phyloP scores from a whole-genome alignment of 2,329 filamentous ascomycete species.

The Myriangium duriaei region DNA sequence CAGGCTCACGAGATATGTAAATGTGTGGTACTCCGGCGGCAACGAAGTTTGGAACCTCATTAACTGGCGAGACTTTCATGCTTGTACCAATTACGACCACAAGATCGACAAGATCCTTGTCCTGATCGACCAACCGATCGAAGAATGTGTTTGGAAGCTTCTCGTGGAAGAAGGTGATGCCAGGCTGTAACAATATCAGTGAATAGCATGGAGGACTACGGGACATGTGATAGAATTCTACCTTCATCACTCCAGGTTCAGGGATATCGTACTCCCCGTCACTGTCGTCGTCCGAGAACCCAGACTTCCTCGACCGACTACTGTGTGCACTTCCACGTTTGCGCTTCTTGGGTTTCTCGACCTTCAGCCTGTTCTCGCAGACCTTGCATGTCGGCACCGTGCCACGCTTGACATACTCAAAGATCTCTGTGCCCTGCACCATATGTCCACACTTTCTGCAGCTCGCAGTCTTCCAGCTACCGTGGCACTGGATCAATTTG shows the following conservation, averaged over 20 bases:
- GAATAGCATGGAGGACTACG: too few relatives aligned
- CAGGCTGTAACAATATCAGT: conserved; percentile 45
- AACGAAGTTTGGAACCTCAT: conserved; percentile 50
- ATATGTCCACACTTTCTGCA: conserved; percentile 71
- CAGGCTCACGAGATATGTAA: conserved; percentile 42
- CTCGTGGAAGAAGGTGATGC: conserved; percentile 97
- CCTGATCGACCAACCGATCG: conserved; percentile 64
- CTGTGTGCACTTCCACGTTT: conserved; percentile 37
- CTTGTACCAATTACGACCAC: conserved; percentile 94
- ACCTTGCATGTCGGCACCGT: conserved; percentile 64
- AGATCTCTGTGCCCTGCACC: conserved; percentile 65
- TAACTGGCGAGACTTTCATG: conserved; percentile 89
- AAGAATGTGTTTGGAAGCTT: conserved; percentile 74
- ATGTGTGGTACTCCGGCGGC: conserved; percentile 22
- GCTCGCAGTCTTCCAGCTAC: conserved; percentile 83
- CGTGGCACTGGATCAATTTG: conserved; percentile 90
- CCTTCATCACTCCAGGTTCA: conserved; percentile 68
- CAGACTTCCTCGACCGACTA: conserved; percentile 29
- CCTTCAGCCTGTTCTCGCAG: conserved; percentile 42
- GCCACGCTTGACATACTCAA: conserved; percentile 63
- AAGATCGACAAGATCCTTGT: conserved; percentile 69
- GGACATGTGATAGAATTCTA: conserved; percentile 11
- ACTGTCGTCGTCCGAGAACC: conserved; percentile 41
- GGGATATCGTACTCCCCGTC: conserved; percentile 54
- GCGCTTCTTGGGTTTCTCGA: conserved; percentile 14